Conservation (phyloP, 352 stramenopile species). For the Saprolegnia parasitica region DNA sequence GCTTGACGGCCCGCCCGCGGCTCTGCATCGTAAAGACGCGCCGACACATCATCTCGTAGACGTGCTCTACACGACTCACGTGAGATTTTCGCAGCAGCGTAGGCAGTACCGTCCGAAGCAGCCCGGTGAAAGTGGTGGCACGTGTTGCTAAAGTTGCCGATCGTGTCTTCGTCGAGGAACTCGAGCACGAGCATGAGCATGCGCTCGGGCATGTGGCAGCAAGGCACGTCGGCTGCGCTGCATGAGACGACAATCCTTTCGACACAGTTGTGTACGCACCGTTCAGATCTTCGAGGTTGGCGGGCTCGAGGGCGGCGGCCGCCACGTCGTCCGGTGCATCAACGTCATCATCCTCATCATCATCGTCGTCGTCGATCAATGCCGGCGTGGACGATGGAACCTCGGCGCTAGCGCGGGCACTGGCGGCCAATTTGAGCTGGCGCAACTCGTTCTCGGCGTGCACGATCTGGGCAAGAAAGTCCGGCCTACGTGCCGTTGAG, state of each 20-base stretch:
- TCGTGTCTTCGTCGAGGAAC: slow-evolving; percentile 71
- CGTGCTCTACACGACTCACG: slow-evolving; percentile 44
- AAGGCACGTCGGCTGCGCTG: background rate
- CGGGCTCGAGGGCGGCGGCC: slow-evolving; percentile 21
- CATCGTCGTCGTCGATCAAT: slow-evolving; percentile 1
- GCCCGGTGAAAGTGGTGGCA: slow-evolving; percentile 52
- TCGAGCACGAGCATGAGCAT: slow-evolving; percentile 63
- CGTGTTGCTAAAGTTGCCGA: slow-evolving; percentile 44
- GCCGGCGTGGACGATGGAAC: background rate
- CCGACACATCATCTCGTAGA: slow-evolving; percentile 65
- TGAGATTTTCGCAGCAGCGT: background rate
- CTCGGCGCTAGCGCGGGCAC: background rate
- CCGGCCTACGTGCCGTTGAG: slow-evolving; percentile 36
- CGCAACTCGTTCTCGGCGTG: slow-evolving; percentile 39
- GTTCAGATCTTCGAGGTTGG: slow-evolving; percentile 15
- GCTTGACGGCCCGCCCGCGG: slow-evolving; percentile 43
- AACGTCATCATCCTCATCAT: slow-evolving; percentile 19
- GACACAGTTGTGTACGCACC: slow-evolving; percentile 30
- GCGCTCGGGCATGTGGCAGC: slow-evolving; percentile 51
- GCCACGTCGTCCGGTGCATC: slow-evolving; percentile 30
- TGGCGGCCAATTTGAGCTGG: background rate
- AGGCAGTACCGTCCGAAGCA: background rate
- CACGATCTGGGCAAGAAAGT: slow-evolving; percentile 70
- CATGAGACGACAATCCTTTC: slow-evolving; percentile 14
- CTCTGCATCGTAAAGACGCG: slow-evolving; percentile 67